These are phyloP conservation scores for Tylopilus plumbeoviolaceoides DNA, from an alignment of 768 basidiomycete species.

Conservation along the genomic window DNA sequence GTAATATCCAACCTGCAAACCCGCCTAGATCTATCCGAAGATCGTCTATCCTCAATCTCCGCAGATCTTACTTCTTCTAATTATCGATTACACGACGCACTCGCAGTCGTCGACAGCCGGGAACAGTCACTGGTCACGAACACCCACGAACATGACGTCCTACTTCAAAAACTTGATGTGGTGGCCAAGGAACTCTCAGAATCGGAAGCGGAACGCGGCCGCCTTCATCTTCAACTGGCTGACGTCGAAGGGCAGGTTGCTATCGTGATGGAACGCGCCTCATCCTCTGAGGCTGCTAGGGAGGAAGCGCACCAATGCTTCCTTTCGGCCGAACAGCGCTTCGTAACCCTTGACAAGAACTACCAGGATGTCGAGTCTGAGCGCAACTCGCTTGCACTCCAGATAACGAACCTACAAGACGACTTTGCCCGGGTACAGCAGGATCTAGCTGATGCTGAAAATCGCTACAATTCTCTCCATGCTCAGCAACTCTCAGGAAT, in stretches of 20 bases:
- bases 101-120: conserved; percentile 19
- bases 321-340: conserved; percentile 35
- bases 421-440: conserved; percentile 53
- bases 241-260: conserved; percentile 33
- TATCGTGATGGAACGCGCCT: conserved; percentile 31
- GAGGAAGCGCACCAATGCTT: conserved; percentile 32
- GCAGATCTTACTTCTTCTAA: conserved; percentile 14
- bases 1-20: conserved; percentile 39
- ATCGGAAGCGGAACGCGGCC: conserved; percentile 19
- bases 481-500: conserved; percentile 63
- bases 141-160: conserved; percentile 22
- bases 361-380: conserved; percentile 60
- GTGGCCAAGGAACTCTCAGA: conserved; percentile 35
- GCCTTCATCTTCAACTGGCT: conserved; percentile 29
- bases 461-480: conserved; percentile 58
- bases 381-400: conserved; percentile 61
- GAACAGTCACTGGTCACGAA: conserved; percentile 9
- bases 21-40: conserved; percentile 22
- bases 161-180: conserved; percentile 32
- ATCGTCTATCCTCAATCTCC: conserved; percentile 7
- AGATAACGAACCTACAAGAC: conserved; percentile 56
- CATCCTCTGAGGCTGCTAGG: conserved; percentile 31
- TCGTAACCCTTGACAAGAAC: conserved; percentile 42
- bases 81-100: conserved; percentile 14
- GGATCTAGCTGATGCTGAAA: conserved; percentile 54